phyloP scores from a whole-genome alignment of 1,284 basidiomycete species.

The Austroboletus niveus region DNA sequence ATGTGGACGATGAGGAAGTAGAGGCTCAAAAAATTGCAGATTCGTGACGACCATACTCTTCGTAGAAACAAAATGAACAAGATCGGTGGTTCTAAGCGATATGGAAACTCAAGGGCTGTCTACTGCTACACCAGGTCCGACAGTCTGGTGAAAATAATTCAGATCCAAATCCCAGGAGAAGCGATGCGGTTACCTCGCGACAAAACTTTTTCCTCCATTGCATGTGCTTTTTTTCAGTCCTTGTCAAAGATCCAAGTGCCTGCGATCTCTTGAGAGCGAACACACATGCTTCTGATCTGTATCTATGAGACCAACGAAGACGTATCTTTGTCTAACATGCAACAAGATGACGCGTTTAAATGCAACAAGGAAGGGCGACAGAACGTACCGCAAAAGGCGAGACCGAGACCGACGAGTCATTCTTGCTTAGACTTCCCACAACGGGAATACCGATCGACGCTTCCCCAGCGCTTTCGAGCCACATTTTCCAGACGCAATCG shows the following conservation, averaged over 20 bases:
- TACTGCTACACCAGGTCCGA: constrained; percentile 13
- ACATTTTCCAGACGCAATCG: constrained; percentile 68
- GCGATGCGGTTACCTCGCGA: constrained; percentile 29
- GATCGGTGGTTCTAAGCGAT: neutral
- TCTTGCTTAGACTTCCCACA: constrained; percentile 12
- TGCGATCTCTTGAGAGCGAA: constrained; percentile 45
- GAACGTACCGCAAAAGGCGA: constrained; percentile 16
- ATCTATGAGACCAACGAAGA: constrained; percentile 45
- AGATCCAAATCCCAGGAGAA: constrained; percentile 1
- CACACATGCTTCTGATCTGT: constrained; percentile 54
- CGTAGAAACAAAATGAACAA: constrained; percentile 1
- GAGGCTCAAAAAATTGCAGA: constrained; percentile 30
- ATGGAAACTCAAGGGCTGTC: constrained; percentile 15
- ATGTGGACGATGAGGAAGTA: constrained; percentile 39
- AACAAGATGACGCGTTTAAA: neutral
- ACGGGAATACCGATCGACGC: constrained; percentile 29
- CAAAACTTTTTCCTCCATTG: constrained; percentile 48
- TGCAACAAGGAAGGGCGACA: neutral
- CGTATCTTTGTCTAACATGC: constrained; percentile 37
- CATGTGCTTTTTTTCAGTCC: constrained; percentile 30
- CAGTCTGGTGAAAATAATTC: constrained; percentile 13
- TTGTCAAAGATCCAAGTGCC: constrained; percentile 31
- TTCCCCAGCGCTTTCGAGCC: constrained; percentile 52
- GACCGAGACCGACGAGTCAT: constrained; percentile 8
- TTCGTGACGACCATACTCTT: constrained; percentile 6